Evolutionary conservation across 345 rosid species (phyloP), one percentile per base, ranked within the genome.

Genomic region (Ceriops tagal): DNA sequence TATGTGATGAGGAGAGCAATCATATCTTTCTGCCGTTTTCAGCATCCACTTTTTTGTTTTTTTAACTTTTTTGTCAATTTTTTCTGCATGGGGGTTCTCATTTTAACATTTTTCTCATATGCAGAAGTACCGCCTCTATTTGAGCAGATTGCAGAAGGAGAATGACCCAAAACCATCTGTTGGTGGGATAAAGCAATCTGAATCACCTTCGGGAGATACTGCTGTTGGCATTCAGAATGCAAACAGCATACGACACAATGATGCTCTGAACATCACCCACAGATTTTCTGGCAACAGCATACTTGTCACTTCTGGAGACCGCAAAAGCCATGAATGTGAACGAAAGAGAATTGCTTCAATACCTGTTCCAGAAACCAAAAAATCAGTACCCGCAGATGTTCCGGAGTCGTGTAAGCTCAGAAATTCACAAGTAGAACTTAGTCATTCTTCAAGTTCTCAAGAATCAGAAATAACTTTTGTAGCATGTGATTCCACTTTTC

Each of bases 41-140:
- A 24, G 46, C 7, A 16, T 55, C 31, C 53, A 15, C 18, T 22
- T 46, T 6, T 34, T 56, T 52, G 13, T 5, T 53, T 22, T 21
- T 22, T 43, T 5, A 30, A 24, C 5, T n/a, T 11, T 21, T 24
- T 56, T 22, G 28, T 27, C 26, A 10, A 24, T 5, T 21, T 1
- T 26, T 20, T 0, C 34, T 58, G 15, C 34, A 32, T 53, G 19
- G 58, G 64, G 28, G 24, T 59, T 66, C 76, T 75, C n/a, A 69
- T 62, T 35, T 28, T 32, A 43, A 55, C 55, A 49, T 4, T 46
- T 35, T 39, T 67, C 53, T 53, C 13, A 67, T 67, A 2, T 72
- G 89, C 96, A 93, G 98, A 93, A 93, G 73, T 93, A 93, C 75
- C 95, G 98, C 18, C 95, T 93, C 70, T 91, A 91, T 82, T 81